Conservation (phyloP, 129 eudicot species). For the Dittrichia graveolens region DNA sequence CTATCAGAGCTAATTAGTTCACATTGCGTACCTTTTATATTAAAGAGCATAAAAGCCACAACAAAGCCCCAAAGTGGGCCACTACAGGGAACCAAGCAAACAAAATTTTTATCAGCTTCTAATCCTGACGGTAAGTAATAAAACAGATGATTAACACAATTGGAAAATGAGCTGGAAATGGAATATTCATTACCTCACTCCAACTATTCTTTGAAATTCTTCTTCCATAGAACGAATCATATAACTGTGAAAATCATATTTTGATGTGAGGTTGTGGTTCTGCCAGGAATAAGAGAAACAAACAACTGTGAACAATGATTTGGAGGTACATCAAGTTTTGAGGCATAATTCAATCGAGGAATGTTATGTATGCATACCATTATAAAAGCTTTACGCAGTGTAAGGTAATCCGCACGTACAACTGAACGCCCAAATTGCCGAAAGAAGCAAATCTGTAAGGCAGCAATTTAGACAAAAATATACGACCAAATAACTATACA, state of each 20-base stretch:
- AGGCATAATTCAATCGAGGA: not conserved
- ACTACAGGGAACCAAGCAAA: slow-evolving; percentile 51
- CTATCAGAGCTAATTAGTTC: not conserved
- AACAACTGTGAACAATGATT: slow-evolving; percentile 37
- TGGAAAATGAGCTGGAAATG: not conserved
- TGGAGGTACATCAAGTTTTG: slow-evolving; percentile 11
- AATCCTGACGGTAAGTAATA: not conserved
- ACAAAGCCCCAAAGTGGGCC: slow-evolving; percentile 98
- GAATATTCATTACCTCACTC: slow-evolving; percentile 70
- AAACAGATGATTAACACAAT: not conserved
- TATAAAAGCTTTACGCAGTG: slow-evolving; percentile 94
- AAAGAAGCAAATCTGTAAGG: slow-evolving; percentile 82
- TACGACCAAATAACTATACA: not conserved
- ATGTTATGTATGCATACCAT: slow-evolving; percentile 40
- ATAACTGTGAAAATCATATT: slow-evolving; percentile 99
- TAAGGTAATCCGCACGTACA: slow-evolving; percentile 91
- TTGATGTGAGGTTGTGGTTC: slow-evolving; percentile 96
- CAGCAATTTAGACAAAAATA: slow-evolving; percentile 13
- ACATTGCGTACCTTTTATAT: slow-evolving; percentile 62
- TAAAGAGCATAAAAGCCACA: slow-evolving; percentile 91
- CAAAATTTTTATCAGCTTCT: slow-evolving; percentile 16
- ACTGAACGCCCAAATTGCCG: slow-evolving; percentile 94
- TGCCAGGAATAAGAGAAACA: slow-evolving; percentile 60
- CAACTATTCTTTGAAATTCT: slow-evolving; percentile 96
- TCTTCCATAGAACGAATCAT: slow-evolving; percentile 99